Evolutionary conservation across 1,284 basidiomycete species (phyloP).

Genomic region (Puccinia brachypodii): DNA sequence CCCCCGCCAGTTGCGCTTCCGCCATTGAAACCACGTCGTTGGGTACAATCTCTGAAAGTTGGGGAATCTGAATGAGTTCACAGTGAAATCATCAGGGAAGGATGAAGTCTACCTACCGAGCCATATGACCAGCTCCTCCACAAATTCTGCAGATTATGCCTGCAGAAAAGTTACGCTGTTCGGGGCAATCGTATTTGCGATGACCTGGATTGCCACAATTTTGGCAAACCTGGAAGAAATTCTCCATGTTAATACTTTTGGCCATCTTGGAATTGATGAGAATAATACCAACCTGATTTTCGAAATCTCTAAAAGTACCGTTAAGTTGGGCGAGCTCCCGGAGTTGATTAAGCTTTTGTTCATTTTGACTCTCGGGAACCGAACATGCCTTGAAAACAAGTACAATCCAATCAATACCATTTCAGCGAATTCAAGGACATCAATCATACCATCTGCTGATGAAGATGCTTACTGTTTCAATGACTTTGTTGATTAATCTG

Average conservation of each 20-base stretch:
- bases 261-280: slow-evolving; percentile 74
- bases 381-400: slow-evolving; percentile 74
- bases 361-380: slow-evolving; percentile 98
- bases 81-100: neutral
- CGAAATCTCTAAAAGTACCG: slow-evolving; percentile 97
- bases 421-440: neutral
- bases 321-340: slow-evolving; percentile 96
- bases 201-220: slow-evolving; percentile 59
- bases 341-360: slow-evolving; percentile 98
- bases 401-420: neutral
- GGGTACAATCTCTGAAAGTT: slow-evolving; percentile 41
- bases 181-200: slow-evolving; percentile 94
- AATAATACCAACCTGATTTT: slow-evolving; percentile 93
- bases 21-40: slow-evolving; percentile 37
- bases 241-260: slow-evolving; percentile 64
- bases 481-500: slow-evolving; percentile 92
- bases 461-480: slow-evolving; percentile 79
- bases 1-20: neutral
- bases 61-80: neutral
- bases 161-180: slow-evolving; percentile 93
- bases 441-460: neutral
- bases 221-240: slow-evolving; percentile 48
- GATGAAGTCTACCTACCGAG: slow-evolving; percentile 60
- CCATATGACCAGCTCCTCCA: slow-evolving; percentile 90
- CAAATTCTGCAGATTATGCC: slow-evolving; percentile 96